Percentiles rank a stretch among this genome's conserved stretches.
Evolutionary conservation across 2,329 filamentous ascomycete species (phyloP).

Genomic region (Xylariaceae sp.): DNA sequence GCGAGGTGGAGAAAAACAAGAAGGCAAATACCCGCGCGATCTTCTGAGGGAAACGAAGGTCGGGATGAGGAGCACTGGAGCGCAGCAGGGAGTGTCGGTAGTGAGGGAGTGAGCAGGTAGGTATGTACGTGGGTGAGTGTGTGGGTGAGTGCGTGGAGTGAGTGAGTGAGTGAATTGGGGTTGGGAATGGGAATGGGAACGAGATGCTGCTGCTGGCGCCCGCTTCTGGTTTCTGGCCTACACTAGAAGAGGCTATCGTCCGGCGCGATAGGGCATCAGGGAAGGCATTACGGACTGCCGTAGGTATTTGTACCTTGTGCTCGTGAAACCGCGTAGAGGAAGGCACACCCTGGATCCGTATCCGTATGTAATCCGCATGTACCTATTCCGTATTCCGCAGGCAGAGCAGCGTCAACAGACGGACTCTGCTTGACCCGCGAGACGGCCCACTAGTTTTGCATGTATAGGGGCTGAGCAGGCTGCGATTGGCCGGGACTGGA

Average conservation of each 20-base stretch:
- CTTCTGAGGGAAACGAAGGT: background rate
- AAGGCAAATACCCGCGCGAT: background rate
- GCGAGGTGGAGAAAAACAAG: background rate
- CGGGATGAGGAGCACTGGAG: background rate
- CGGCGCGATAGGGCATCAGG: background rate
- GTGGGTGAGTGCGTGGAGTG: background rate
- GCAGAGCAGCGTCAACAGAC: too few relatives aligned
- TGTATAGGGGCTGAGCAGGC: background rate
- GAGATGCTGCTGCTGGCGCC: slow-evolving; percentile 11
- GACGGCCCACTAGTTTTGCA: background rate
- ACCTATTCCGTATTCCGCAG: too few relatives aligned
- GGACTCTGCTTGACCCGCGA: background rate
- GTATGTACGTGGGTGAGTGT: background rate
- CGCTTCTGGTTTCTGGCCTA: background rate
- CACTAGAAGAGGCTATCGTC: background rate
- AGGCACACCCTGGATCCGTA: too few relatives aligned
- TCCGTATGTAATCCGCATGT: too few relatives aligned
- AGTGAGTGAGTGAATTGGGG: background rate
- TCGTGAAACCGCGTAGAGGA: too few relatives aligned
- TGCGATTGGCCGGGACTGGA: background rate
- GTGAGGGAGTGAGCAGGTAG: background rate
- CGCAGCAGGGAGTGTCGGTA: slow-evolving; percentile 13
- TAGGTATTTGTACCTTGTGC: background rate
- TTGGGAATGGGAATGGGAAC: slow-evolving; percentile 10
- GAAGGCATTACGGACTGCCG: background rate